Evolutionary conservation across 208 protist genomes (phyloP).

Genomic region (Leishmania amazonensis): DNA sequence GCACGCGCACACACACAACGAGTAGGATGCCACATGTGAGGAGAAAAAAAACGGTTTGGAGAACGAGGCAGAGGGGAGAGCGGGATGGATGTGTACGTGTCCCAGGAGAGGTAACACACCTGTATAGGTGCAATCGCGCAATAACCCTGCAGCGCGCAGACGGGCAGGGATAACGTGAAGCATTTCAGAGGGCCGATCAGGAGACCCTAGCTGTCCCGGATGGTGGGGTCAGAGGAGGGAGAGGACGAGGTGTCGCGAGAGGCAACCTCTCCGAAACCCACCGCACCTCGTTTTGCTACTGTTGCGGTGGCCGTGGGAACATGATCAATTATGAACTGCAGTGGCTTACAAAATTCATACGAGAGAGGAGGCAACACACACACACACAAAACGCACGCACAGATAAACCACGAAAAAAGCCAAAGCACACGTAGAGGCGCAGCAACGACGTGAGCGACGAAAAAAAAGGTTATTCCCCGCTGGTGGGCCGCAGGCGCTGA

Average conservation of each 20-base stretch:
- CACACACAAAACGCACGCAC: neutral
- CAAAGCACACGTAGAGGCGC: neutral
- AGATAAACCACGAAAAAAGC: neutral
- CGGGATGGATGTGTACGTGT: neutral
- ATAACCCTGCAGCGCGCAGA: neutral
- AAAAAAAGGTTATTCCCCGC: neutral
- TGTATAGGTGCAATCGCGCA: neutral
- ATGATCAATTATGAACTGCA: neutral
- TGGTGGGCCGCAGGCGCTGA: neutral
- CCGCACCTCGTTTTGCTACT: neutral
- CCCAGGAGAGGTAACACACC: neutral
- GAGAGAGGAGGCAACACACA: neutral
- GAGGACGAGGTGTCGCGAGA: neutral
- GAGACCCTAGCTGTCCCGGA: neutral
- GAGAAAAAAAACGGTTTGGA: neutral
- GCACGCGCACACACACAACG: neutral
- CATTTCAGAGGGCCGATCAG: neutral
- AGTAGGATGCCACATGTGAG: neutral
- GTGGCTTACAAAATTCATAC: neutral
- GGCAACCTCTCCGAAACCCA: neutral
- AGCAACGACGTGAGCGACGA: neutral
- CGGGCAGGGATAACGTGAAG: neutral
- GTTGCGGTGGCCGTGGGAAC: neutral
- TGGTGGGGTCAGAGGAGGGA: neutral
- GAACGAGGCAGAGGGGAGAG: neutral